These are phyloP conservation scores for Blastocrithidia nonstop DNA, from an alignment of 208 protist genomes.

Conservation along the genomic window DNA sequence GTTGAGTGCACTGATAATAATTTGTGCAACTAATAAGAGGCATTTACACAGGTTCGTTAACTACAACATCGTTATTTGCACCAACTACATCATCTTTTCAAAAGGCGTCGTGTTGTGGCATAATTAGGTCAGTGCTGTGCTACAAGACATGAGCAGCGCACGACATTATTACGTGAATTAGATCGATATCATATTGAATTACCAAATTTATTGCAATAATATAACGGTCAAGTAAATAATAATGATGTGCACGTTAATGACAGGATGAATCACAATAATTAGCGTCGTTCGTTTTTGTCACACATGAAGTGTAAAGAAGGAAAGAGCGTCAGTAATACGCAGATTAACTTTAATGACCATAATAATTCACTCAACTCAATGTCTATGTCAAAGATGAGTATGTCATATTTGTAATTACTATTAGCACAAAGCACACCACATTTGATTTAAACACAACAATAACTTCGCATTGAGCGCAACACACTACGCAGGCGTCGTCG, in stretches of 20 bases:
- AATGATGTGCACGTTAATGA: neutral
- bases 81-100: constrained; percentile 21
- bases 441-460: too few species aligned
- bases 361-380: too few species aligned
- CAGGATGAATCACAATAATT: neutral
- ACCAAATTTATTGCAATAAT: constrained; percentile 11
- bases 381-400: too few species aligned
- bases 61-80: constrained; percentile 32
- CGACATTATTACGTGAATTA: constrained; percentile 17
- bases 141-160: constrained; percentile 30
- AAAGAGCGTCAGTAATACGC: neutral
- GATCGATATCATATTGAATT: constrained; percentile 31
- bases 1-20: neutral
- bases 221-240: neutral
- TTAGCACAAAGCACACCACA: too few species aligned
- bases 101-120: constrained; percentile 17
- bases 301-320: neutral
- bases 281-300: constrained; percentile 1
- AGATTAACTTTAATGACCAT: neutral
- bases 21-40: neutral
- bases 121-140: constrained; percentile 42
- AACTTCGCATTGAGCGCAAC: too few species aligned
- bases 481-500: too few species aligned
- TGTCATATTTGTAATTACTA: too few species aligned
- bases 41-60: constrained; percentile 10